A percentile compares a stretch with the other conserved stretches of the same genome.
Conservation (phyloP, 1,284 basidiomycete genomes). For the Puccinia novopanici region DNA sequence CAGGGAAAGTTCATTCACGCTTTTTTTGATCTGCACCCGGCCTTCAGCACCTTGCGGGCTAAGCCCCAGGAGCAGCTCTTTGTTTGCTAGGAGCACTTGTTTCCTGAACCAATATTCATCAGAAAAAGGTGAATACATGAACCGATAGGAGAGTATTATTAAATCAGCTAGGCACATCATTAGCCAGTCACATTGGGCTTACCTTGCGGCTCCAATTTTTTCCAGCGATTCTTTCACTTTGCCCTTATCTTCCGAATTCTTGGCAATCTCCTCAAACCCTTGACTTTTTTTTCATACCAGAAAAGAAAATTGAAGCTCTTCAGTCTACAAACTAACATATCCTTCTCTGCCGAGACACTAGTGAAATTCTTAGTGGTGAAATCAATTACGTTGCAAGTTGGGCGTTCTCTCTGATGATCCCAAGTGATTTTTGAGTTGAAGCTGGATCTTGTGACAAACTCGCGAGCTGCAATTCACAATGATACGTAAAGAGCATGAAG, state of each 20-base stretch:
- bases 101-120: neutral
- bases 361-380: neutral
- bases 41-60: neutral
- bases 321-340: neutral
- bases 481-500: neutral
- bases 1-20: neutral
- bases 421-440: conserved; percentile 16
- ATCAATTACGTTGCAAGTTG: neutral
- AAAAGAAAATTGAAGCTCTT: neutral
- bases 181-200: neutral
- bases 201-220: conserved; percentile 15
- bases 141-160: neutral
- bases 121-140: neutral
- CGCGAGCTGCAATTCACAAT: neutral
- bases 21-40: neutral
- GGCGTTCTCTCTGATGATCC: conserved; percentile 21
- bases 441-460: conserved; percentile 13
- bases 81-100: conserved; percentile 6
- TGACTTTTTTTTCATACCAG: neutral
- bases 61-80: neutral
- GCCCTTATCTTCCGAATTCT: conserved; percentile 21
- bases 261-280: conserved; percentile 17
- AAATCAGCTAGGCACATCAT: neutral
- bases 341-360: neutral
- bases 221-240: conserved; percentile 16